These are phyloP conservation scores for Fragaria iinumae DNA, from an alignment of 306 rosid species.

Conservation along the genomic window DNA sequence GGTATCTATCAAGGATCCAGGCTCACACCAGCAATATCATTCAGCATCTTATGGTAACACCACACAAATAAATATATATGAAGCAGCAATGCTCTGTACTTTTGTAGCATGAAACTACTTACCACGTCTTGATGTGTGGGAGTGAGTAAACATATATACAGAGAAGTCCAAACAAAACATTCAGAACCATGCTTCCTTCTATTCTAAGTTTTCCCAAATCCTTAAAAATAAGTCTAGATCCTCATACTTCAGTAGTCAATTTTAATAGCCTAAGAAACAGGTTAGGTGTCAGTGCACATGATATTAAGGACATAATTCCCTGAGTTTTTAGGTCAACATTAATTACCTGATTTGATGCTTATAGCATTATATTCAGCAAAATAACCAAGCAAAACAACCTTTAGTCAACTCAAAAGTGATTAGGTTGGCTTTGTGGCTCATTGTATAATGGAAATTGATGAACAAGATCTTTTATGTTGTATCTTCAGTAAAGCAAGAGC, in stretches of 20 bases:
- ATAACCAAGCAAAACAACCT: constrained; percentile 36
- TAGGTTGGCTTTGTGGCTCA: constrained; percentile 7
- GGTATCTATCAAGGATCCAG: neutral
- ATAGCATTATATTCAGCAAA: constrained; percentile 22
- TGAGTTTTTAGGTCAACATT: neutral
- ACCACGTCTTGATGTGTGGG: neutral
- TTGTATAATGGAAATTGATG: neutral
- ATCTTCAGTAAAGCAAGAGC: neutral
- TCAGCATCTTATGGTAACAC: neutral
- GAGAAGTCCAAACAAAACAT: neutral
- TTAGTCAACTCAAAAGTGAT: constrained; percentile 20
- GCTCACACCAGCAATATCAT: constrained; percentile 3
- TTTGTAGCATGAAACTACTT: constrained; percentile 3
- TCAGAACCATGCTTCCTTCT: neutral
- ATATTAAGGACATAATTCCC: neutral
- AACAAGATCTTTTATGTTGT: neutral
- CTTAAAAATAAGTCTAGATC: neutral
- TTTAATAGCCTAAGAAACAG: neutral
- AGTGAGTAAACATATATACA: neutral
- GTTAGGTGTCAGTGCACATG: neutral
- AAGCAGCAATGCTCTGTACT: neutral
- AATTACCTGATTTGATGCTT: neutral
- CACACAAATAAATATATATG: neutral
- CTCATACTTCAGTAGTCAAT: neutral
- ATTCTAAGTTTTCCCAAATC: neutral